phyloP scores from a whole-genome alignment of 495 filamentous ascomycete species.

The Terfezia claveryi region DNA sequence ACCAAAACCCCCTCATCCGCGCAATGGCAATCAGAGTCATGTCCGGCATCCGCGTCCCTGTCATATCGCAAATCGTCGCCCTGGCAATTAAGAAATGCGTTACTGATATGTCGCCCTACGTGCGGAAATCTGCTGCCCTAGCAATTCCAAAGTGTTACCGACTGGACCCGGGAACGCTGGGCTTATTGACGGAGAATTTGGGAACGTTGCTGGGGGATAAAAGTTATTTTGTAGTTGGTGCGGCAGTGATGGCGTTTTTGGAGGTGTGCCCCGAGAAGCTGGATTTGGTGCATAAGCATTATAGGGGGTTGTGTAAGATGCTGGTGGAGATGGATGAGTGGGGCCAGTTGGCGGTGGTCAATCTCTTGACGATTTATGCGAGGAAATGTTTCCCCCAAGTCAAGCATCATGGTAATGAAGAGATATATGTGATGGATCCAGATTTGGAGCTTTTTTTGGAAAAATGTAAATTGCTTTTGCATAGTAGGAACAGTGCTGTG shows the following conservation, averaged over 20 bases:
- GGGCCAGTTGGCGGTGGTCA: constrained; percentile 67
- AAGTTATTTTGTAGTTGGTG: constrained; percentile 86
- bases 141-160: constrained; percentile 95
- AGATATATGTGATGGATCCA: constrained; percentile 40
- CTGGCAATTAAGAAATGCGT: constrained; percentile 80
- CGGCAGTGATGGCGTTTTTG: constrained; percentile 71
- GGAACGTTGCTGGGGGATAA: constrained; percentile 58
- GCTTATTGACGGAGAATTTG: constrained; percentile 64
- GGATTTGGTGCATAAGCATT: constrained; percentile 76
- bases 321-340: constrained; percentile 98
- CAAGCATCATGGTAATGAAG: constrained; percentile 59
- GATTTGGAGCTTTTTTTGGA: constrained; percentile 69
- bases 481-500: constrained; percentile 73
- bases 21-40: constrained; percentile 83
- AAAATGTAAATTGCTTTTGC: constrained; percentile 58
- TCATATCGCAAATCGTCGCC: constrained; percentile 97
- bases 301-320: constrained; percentile 62
- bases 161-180: constrained; percentile 68
- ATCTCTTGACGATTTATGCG: constrained; percentile 61
- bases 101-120: constrained; percentile 82
- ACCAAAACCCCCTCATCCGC: constrained; percentile 70
- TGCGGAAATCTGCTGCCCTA: constrained; percentile 76
- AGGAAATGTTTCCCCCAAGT: constrained; percentile 59
- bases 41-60: constrained; percentile 86
- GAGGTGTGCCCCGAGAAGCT: constrained; percentile 72